phyloP scores from a whole-genome alignment of 2,329 filamentous ascomycete species.

The Apiospora kogelbergensis region DNA sequence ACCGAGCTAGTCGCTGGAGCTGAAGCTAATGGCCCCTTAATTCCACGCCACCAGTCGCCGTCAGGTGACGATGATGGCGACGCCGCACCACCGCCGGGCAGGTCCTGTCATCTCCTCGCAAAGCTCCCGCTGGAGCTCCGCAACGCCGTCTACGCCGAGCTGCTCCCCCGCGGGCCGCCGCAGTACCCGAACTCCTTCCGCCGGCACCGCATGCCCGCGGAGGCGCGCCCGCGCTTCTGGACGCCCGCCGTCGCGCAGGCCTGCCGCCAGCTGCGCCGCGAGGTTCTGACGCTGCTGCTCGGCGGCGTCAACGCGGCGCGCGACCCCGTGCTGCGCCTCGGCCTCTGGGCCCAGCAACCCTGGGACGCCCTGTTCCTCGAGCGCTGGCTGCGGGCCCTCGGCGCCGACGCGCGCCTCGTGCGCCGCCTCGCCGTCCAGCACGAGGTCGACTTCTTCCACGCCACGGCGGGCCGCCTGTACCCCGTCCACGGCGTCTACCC shows the following conservation, averaged over 20 bases:
- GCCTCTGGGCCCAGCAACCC: background rate
- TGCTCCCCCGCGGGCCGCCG: background rate
- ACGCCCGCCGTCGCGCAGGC: conserved; percentile 3
- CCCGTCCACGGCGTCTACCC: too few relatives aligned
- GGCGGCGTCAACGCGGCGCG: background rate
- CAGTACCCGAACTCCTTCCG: background rate
- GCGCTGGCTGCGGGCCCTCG: conserved; percentile 9
- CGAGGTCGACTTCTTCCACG: background rate
- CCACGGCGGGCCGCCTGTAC: background rate
- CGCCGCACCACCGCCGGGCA: too few relatives aligned
- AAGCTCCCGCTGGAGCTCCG: background rate
- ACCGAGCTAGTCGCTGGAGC: background rate
- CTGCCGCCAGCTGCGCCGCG: conserved; percentile 1
- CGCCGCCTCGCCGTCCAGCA: background rate
- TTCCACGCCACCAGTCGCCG: background rate
- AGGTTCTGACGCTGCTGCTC: background rate
- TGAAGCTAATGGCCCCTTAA: background rate
- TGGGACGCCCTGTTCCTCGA: background rate
- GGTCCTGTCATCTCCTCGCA: background rate
- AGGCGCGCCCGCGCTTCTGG: background rate
- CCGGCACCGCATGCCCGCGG: background rate
- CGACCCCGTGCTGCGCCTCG: background rate
- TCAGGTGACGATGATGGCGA: background rate
- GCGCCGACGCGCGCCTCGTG: background rate
- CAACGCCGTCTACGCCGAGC: background rate